Conservation (phyloP, 2,329 filamentous ascomycete species). For the Aspergillus awamori region DNA sequence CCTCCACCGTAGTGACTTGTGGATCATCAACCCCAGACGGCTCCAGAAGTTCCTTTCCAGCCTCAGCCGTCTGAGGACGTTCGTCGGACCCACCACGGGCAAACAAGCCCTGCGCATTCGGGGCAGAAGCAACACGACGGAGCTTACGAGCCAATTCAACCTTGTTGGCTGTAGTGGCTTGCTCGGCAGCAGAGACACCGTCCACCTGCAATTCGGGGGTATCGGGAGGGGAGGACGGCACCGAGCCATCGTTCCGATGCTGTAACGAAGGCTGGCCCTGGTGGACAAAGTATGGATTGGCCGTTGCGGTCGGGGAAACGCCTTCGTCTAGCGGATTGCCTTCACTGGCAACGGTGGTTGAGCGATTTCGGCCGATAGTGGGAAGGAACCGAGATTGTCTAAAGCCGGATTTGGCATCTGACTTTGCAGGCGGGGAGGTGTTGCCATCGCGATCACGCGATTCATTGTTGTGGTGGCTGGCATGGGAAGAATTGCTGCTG, state of each 20-base stretch:
- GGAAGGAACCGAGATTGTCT: conserved; percentile 88
- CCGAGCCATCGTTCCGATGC: conserved; percentile 92
- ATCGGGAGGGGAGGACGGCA: conserved; percentile 89
- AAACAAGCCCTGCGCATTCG: conserved; percentile 94
- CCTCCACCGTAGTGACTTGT: conserved; percentile 59
- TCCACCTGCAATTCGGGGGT: conserved; percentile 78
- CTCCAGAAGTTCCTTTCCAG: conserved; percentile 76
- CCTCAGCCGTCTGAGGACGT: conserved; percentile 80
- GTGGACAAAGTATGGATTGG: conserved; percentile 96
- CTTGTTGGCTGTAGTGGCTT: conserved; percentile 77
- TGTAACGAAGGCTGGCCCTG: conserved; percentile 91
- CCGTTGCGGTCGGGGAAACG: conserved; percentile 87
- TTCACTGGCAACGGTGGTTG: conserved; percentile 88
- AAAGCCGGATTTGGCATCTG: conserved; percentile 68
- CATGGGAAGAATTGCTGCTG: conserved; percentile 49
- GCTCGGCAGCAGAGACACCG: conserved; percentile 65
- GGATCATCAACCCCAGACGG: conserved; percentile 56
- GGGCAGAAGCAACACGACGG: conserved; percentile 90
- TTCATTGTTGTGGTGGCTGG: conserved; percentile 26
- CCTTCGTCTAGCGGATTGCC: conserved; percentile 86
- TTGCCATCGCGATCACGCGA: conserved; percentile 42
- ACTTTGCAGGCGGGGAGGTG: conserved; percentile 53
- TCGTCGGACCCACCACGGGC: conserved; percentile 62
- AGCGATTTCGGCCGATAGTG: conserved; percentile 82
- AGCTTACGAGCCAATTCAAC: conserved; percentile 93